Evolutionary conservation across 257 asterid genomes (phyloP), one percentile per base, ranked within the genome.

Genomic region (Lycium barbarum): DNA sequence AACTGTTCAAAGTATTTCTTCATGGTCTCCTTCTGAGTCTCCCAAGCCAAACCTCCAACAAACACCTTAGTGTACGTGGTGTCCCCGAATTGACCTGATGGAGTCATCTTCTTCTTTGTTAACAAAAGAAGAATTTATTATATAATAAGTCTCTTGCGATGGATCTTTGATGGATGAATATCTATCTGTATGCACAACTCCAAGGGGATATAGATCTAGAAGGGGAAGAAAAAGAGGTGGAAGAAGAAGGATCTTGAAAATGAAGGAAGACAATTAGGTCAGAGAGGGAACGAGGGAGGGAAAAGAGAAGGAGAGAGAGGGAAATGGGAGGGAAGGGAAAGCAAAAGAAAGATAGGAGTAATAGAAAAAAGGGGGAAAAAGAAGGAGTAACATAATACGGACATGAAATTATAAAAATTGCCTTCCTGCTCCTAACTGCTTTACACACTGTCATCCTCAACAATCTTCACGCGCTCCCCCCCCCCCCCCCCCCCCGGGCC

Each of bases 31-130:
- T 96, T 96, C 83, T 95, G 99, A 57, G 99, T 95, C 92, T 96
- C 99, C 99, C 99, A 96, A 18, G 99, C 99, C 89, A 96, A 87
- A 1, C 99, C 99, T 1, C 99, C 99, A 13, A 96, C 99, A 67
- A 96, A 96, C 68, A 96, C 96, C 87, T 96, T 96, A 11, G 98
- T 96, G 89, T 94, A 92, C 0, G 98, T 96, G 4, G 99, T 96
- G 54, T 96, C 99, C 22, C 99, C 98, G 81, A 95, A 96, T 88
- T 91, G 95, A 12, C 92, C 93, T 15, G 92, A 86, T 61, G 95
- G 91, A 43, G 95, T 92, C 98, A 91, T 93, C 89, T 66, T 86
- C 82, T 63, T 78, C 51, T 67, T 53, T 53, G 17, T 53, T 53
- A 15, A 11, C 38, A 11, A 22, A 22, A 2, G 33, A 26, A 26